These are phyloP conservation scores for Gnetum montanum DNA, from an alignment of 75 land plant species.

Conservation along the genomic window DNA sequence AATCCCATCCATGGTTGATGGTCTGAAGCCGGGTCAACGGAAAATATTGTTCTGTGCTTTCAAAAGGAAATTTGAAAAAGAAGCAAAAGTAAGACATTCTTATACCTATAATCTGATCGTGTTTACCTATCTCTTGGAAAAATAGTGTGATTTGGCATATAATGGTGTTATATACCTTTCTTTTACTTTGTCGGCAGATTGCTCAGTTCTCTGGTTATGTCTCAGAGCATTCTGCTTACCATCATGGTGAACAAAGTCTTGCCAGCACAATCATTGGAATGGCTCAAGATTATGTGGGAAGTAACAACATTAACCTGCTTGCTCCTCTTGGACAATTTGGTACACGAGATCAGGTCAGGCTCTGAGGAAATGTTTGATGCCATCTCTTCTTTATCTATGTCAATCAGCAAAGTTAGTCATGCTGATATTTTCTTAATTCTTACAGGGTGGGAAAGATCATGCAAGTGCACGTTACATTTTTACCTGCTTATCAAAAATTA, in stretches of 20 bases:
- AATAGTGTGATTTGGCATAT: too few relatives aligned
- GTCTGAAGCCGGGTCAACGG: conserved; percentile 94
- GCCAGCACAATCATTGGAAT: conserved; percentile 92
- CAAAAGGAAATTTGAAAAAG: conserved; percentile 82
- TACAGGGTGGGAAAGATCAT: conserved; percentile 97
- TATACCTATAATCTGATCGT: neutral
- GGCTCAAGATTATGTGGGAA: conserved; percentile 97
- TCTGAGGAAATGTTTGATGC: neutral
- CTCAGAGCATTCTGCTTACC: conserved; percentile 98
- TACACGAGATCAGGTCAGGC: conserved; percentile 57
- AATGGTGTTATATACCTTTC: too few relatives aligned
- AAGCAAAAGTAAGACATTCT: conserved; percentile 52
- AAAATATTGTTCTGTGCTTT: conserved; percentile 90
- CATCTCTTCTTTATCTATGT: neutral
- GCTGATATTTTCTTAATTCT: neutral
- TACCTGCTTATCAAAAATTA: conserved; percentile 63
- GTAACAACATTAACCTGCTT: conserved; percentile 93
- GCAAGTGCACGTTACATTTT: conserved; percentile 90
- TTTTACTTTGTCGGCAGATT: conserved; percentile 35
- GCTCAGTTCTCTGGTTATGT: conserved; percentile 98
- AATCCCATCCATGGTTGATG: conserved; percentile 97
- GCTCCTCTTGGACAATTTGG: conserved; percentile 93
- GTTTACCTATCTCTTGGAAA: neutral
- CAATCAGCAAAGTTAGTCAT: neutral
- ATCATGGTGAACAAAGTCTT: conserved; percentile 97